These are phyloP conservation scores for Cladobotryum protrusum DNA, from an alignment of 2,329 filamentous ascomycete genomes.

Conservation along the genomic window DNA sequence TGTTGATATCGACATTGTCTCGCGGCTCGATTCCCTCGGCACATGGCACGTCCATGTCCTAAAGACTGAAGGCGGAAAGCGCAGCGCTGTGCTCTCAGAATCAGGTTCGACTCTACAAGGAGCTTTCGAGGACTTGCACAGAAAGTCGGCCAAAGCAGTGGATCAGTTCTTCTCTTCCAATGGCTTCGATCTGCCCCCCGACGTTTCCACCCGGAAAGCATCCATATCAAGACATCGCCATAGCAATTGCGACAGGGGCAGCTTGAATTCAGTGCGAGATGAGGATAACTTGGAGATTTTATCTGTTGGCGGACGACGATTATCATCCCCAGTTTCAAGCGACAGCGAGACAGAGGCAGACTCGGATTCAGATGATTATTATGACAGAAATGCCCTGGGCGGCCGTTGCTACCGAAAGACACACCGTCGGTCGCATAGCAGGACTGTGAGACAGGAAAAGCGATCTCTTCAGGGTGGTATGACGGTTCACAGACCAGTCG, in stretches of 20 bases:
- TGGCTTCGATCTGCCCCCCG: slow-evolving; percentile 25
- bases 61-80: slow-evolving; percentile 20
- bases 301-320: not conserved
- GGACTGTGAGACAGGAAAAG: not conserved
- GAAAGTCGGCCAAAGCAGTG: slow-evolving; percentile 33
- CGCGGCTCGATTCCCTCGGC: slow-evolving; percentile 17
- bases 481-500: not conserved
- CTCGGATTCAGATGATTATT: not conserved
- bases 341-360: not conserved
- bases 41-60: slow-evolving; percentile 22
- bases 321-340: not conserved
- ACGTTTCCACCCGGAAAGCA: not conserved
- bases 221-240: not conserved
- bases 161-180: slow-evolving; percentile 23
- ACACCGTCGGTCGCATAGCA: not conserved
- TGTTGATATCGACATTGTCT: slow-evolving; percentile 18
- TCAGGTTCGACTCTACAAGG: slow-evolving; percentile 22
- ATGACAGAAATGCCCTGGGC: not conserved
- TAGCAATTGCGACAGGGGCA: not conserved
- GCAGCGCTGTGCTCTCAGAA: slow-evolving; percentile 27
- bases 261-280: not conserved
- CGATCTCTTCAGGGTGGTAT: not conserved
- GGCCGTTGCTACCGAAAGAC: not conserved
- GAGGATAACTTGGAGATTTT: not conserved
- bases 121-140: slow-evolving; percentile 32